phyloP scores from a whole-genome alignment of 495 filamentous ascomycete genomes.

The Viridothelium virens region DNA sequence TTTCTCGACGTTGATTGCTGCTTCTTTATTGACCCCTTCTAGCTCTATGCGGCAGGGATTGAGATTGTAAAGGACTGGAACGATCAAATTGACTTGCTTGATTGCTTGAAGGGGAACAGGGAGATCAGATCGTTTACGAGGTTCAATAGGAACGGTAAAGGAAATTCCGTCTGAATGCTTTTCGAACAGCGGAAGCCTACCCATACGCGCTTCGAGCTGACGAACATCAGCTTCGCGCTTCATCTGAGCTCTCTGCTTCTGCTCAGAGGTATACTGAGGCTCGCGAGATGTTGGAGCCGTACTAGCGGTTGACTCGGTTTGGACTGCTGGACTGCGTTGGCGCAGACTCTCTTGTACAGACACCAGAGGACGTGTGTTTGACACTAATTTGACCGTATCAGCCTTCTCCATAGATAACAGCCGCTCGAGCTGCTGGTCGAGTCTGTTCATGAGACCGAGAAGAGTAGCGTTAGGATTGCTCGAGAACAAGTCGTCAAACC shows the following conservation, averaged over 20 bases:
- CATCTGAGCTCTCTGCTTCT: constrained; percentile 45
- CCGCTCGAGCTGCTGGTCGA: constrained; percentile 67
- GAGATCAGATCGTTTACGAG: constrained; percentile 52
- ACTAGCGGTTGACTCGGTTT: background rate
- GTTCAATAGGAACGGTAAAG: constrained; percentile 67
- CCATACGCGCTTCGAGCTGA: constrained; percentile 74
- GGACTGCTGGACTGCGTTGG: background rate
- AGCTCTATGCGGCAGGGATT: constrained; percentile 60
- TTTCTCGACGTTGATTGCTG: constrained; percentile 53
- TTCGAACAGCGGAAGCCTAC: constrained; percentile 56
- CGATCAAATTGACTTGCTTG: constrained; percentile 57
- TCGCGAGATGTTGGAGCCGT: background rate
- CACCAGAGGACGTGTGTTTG: constrained; percentile 43
- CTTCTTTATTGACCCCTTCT: constrained; percentile 52
- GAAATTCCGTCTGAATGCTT: constrained; percentile 62
- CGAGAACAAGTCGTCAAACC: constrained; percentile 62
- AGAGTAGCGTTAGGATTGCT: constrained; percentile 52
- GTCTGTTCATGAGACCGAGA: constrained; percentile 57
- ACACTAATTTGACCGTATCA: constrained; percentile 69
- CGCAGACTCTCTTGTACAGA: background rate
- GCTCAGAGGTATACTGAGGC: constrained; percentile 18
- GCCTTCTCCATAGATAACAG: constrained; percentile 65
- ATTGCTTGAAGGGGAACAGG: constrained; percentile 55
- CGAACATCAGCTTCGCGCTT: constrained; percentile 57
- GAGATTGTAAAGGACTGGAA: constrained; percentile 67